Base-by-base conservation (phyloP, 2,329 filamentous ascomycete genomes). In the Ophiostoma angusticollis region DNA sequence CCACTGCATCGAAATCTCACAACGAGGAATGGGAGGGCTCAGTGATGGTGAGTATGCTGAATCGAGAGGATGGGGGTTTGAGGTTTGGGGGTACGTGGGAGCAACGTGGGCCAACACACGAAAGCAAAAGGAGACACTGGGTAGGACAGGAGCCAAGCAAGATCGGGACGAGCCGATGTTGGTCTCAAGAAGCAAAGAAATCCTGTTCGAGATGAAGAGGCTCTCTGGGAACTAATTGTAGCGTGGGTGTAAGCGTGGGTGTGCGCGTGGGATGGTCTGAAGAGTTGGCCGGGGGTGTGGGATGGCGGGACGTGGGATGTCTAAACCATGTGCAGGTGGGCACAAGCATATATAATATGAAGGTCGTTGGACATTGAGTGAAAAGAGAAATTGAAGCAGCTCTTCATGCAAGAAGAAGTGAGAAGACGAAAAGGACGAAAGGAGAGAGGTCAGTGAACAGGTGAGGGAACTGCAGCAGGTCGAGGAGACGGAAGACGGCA, bases 61-160 rank as follows among this genome's bases (percentile, higher is more conserved):
- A n/a, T n/a, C n/a, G n/a, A n/a, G n/a, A n/a, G n/a, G n/a, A n/a
- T n/a, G n/a, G n/a, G n/a, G n/a, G 35, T 25, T 31, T 25, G n/a
- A 31, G 14, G 27, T 28, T 18, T 21, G 36, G 40, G 27, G 28
- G 34, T 37, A 28, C 42, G 52, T 52, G 50, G 50, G 49, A 51
- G 51, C 49, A 42, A 40, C 39, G 48, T 46, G 47, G 45, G 46
- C 48, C 46, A 32, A 22, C n/a, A n/a, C n/a, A n/a, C n/a, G n/a
- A n/a, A n/a, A n/a, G n/a, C n/a, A n/a, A n/a, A n/a, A n/a, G n/a
- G n/a, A n/a, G n/a, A n/a, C n/a, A n/a, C n/a, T n/a, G n/a, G n/a
- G n/a, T n/a, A n/a, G n/a, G n/a, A n/a, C n/a, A n/a, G n/a, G n/a
- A n/a, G n/a, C n/a, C n/a, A n/a, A n/a, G n/a, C n/a, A n/a, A n/a